These are phyloP conservation scores for Fusarium setosum DNA, from an alignment of 2,329 filamentous ascomycete genomes.

Conservation along the genomic window DNA sequence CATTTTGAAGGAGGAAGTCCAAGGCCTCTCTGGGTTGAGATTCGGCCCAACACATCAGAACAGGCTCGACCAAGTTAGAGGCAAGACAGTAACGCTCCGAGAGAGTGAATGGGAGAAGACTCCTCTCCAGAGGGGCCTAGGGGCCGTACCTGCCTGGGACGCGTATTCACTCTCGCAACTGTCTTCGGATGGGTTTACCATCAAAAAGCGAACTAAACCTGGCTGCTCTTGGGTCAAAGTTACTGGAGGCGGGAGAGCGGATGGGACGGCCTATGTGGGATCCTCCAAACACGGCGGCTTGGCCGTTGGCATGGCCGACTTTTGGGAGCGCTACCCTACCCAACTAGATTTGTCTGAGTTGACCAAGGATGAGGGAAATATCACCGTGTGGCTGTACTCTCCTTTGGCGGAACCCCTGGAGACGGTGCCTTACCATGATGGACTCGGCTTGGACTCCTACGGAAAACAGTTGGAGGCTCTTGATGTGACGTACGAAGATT, in stretches of 20 bases:
- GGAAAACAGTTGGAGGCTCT: constrained; percentile 68
- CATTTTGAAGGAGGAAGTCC: constrained; percentile 66
- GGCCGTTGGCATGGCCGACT: constrained; percentile 67
- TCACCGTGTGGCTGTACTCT: constrained; percentile 71
- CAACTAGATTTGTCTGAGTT: constrained; percentile 65
- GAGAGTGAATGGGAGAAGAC: constrained; percentile 22
- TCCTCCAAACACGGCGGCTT: constrained; percentile 67
- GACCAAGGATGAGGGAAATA: constrained; percentile 57
- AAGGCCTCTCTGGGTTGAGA: constrained; percentile 69
- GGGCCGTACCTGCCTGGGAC: constrained; percentile 66
- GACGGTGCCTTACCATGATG: constrained; percentile 67
- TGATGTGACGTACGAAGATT: constrained; percentile 73
- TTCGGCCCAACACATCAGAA: constrained; percentile 62
- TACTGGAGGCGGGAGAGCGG: constrained; percentile 63
- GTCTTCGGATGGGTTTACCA: constrained; percentile 68
- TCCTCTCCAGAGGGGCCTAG: constrained; percentile 54
- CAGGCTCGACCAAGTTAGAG: constrained; percentile 62
- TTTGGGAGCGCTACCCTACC: constrained; percentile 72
- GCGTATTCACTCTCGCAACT: constrained; percentile 67
- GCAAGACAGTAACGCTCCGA: constrained; percentile 47
- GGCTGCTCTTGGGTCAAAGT: constrained; percentile 69
- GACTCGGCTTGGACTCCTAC: constrained; percentile 65
- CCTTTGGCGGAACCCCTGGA: constrained; percentile 67
- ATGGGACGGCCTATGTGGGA: constrained; percentile 68
- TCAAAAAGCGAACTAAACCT: constrained; percentile 68